Evolutionary conservation across 176 grass and related monocot species (phyloP).

Genomic region (Paspalum vaginatum): DNA sequence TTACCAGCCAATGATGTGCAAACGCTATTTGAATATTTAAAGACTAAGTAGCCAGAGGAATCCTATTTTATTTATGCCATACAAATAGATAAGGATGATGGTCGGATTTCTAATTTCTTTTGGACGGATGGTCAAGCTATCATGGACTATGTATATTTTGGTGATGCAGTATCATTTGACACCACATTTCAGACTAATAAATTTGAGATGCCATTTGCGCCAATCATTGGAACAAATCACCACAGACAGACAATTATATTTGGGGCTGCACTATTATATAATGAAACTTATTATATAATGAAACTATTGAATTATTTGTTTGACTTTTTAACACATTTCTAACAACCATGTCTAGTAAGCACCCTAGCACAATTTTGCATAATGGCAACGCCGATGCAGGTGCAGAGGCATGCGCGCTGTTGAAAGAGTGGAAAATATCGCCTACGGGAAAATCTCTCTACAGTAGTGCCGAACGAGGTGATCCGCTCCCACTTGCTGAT

Average conservation of each 20-base stretch:
- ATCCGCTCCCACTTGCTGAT: no score
- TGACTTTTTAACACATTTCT: neutral
- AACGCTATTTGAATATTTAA: neutral
- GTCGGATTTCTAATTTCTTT: neutral
- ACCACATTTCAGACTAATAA: neutral
- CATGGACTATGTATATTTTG: neutral
- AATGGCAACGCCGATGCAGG: no score
- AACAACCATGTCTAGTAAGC: neutral
- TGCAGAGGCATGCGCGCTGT: no score
- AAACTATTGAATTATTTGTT: conserved; percentile 9
- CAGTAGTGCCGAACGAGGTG: no score
- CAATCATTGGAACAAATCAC: neutral
- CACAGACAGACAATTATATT: neutral
- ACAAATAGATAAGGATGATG: neutral
- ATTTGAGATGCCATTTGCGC: neutral
- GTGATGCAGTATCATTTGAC: neutral
- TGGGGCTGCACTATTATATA: neutral
- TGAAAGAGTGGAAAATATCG: no score
- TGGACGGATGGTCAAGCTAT: neutral
- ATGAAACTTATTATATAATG: no score
- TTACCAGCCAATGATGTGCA: neutral
- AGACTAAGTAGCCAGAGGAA: neutral
- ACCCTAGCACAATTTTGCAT: neutral
- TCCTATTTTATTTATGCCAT: neutral
- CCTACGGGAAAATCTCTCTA: no score